Conservation (phyloP, 768 basidiomycete species). For the Tulasnella sp. region DNA sequence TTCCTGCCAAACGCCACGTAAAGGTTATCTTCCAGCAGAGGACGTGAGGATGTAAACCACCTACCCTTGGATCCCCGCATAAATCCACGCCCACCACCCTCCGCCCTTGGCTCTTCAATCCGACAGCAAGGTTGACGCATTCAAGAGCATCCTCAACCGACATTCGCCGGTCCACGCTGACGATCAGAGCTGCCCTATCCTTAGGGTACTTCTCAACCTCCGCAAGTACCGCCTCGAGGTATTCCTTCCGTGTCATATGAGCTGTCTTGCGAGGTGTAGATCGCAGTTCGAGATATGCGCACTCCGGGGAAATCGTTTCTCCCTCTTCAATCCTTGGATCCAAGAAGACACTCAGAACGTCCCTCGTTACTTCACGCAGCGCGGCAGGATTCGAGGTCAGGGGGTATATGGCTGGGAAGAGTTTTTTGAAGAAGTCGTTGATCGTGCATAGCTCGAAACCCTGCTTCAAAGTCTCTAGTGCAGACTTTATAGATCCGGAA, state of each 20-base stretch:
- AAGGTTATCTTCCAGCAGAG: not conserved
- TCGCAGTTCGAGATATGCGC: constrained; percentile 68
- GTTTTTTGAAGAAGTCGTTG: constrained; percentile 57
- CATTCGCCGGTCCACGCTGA: constrained; percentile 72
- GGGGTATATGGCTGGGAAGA: constrained; percentile 72
- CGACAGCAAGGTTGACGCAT: constrained; percentile 44
- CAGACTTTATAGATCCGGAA: constrained; percentile 28
- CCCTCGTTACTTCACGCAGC: no score
- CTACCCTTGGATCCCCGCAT: constrained; percentile 56
- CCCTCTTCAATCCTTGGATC: constrained; percentile 17
- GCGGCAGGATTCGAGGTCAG: no score
- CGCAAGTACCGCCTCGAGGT: constrained; percentile 52
- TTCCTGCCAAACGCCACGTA: constrained; percentile 23
- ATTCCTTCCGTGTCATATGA: constrained; percentile 46
- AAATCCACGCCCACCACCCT: constrained; percentile 69
- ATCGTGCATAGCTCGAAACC: constrained; percentile 40
- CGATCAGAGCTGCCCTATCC: constrained; percentile 46
- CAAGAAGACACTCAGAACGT: constrained; percentile 57
- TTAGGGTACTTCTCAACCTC: constrained; percentile 48
- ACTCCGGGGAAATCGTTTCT: constrained; percentile 35
- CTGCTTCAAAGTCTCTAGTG: constrained; percentile 31
- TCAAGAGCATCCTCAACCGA: constrained; percentile 36
- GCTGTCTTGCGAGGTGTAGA: constrained; percentile 55
- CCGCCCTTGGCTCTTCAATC: constrained; percentile 43
- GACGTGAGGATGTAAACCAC: constrained; percentile 3